Percentiles rank a stretch among this genome's conserved stretches.
Evolutionary conservation across 352 stramenopile species (phyloP).

Genomic region (Phytopythium boreale): DNA sequence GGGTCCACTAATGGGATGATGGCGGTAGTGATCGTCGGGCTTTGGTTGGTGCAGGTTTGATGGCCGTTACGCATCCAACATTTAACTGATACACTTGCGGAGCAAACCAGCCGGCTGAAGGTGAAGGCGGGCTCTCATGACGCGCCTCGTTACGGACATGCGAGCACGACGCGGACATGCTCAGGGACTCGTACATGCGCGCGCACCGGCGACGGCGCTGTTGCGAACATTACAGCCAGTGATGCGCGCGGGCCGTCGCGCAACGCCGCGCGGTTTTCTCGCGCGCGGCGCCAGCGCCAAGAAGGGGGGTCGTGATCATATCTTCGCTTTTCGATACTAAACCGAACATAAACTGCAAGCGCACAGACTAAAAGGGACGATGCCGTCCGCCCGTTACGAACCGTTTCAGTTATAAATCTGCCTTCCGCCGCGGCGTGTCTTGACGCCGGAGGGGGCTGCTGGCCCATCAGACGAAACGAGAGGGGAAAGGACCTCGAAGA

Average conservation of each 20-base stretch:
- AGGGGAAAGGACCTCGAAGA: not conserved
- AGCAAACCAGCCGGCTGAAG: not conserved
- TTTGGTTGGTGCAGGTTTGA: slow-evolving; percentile 46
- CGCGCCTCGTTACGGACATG: not conserved
- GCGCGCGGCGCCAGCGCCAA: too few relatives aligned
- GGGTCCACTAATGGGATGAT: not conserved
- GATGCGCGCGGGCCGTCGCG: too few relatives aligned
- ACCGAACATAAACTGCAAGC: not conserved
- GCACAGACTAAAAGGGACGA: too few relatives aligned
- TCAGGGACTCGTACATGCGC: too few relatives aligned
- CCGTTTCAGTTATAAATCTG: not conserved
- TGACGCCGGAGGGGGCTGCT: not conserved
- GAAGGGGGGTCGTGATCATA: not conserved
- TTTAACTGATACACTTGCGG: not conserved
- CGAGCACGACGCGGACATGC: not conserved
- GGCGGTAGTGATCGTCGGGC: not conserved
- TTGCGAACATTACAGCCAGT: too few relatives aligned
- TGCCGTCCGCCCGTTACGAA: not conserved
- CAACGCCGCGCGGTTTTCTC: not conserved
- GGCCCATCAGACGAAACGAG: not conserved
- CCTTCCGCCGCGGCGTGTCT: not conserved
- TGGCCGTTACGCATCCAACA: not conserved
- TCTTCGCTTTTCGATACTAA: not conserved
- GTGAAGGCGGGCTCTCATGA: not conserved
- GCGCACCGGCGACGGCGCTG: too few relatives aligned